Evolutionary conservation across 176 grass and related monocot species (phyloP).

Genomic region (Phragmites australis): DNA sequence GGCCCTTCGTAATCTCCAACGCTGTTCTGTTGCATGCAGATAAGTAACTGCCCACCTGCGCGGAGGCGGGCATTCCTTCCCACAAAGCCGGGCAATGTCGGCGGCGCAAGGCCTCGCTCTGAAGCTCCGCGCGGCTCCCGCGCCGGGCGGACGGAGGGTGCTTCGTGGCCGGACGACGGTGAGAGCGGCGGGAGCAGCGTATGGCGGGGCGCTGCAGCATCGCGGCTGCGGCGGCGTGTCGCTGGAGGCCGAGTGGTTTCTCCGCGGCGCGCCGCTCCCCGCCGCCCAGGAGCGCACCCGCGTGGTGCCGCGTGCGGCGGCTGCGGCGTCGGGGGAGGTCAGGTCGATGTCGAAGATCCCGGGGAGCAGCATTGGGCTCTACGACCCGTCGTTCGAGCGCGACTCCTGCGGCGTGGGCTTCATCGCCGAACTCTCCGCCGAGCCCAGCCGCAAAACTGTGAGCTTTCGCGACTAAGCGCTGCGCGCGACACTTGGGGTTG

Average conservation of each 20-base stretch:
- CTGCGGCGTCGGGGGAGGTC: background rate
- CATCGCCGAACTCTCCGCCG: slow-evolving; percentile 50
- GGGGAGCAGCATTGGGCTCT: slow-evolving; percentile 53
- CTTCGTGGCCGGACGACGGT: background rate
- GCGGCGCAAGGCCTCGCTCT: slow-evolving; percentile 39
- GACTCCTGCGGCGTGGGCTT: slow-evolving; percentile 72
- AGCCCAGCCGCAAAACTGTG: slow-evolving; percentile 52
- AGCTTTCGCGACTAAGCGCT: background rate
- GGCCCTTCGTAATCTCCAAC: background rate
- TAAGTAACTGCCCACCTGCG: background rate
- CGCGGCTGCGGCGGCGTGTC: background rate
- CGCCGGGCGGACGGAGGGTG: background rate
- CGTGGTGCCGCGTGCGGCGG: background rate
- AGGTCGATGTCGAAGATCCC: slow-evolving; percentile 57
- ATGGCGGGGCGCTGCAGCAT: slow-evolving; percentile 8
- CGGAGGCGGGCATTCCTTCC: background rate
- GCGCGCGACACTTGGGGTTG: background rate
- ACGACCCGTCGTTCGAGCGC: slow-evolving; percentile 57
- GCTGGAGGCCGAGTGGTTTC: slow-evolving; percentile 13
- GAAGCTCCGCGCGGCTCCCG: slow-evolving; percentile 34
- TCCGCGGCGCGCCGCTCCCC: slow-evolving; percentile 10
- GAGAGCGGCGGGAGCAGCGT: background rate
- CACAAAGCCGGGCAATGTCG: slow-evolving; percentile 37
- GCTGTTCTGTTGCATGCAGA: background rate
- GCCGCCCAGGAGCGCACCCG: slow-evolving; percentile 5